phyloP scores from a whole-genome alignment of 352 stramenopile genomes.

The Pilasporangium apinafurcum region DNA sequence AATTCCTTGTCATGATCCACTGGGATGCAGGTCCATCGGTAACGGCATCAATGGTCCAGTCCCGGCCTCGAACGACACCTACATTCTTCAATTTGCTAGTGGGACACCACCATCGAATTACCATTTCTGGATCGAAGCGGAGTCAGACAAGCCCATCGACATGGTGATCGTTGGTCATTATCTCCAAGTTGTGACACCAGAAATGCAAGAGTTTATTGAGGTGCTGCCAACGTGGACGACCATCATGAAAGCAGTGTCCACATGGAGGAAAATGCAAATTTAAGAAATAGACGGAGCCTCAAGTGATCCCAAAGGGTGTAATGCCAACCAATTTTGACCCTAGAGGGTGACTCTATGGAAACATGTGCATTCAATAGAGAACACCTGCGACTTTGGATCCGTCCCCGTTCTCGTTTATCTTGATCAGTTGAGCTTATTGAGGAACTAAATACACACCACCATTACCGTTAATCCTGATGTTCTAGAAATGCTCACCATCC shows the following conservation, averaged over 20 bases:
- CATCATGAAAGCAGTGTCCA: constrained; percentile 37
- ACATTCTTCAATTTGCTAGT: constrained; percentile 71
- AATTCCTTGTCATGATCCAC: not conserved
- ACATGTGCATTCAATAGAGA: too few relatives aligned
- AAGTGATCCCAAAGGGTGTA: too few relatives aligned
- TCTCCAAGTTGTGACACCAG: constrained; percentile 40
- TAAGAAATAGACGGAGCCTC: too few relatives aligned
- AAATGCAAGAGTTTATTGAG: constrained; percentile 33
- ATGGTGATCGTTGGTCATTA: constrained; percentile 63
- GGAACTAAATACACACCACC: too few relatives aligned
- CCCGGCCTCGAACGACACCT: constrained; percentile 50
- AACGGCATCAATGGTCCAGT: constrained; percentile 52
- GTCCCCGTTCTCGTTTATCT: too few relatives aligned
- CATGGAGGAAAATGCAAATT: constrained; percentile 50
- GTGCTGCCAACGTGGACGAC: constrained; percentile 46
- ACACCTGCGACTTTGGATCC: too few relatives aligned
- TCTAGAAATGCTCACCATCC: too few relatives aligned
- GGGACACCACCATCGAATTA: constrained; percentile 47
- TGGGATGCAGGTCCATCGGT: constrained; percentile 56
- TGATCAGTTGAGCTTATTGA: too few relatives aligned
- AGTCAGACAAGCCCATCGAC: constrained; percentile 37
- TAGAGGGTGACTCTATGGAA: too few relatives aligned
- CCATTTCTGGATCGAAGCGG: constrained; percentile 75
- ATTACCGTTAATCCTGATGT: too few relatives aligned
- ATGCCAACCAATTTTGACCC: too few relatives aligned